Conservation (phyloP, 2,329 filamentous ascomycete species). For the Cryphonectria carpinicola region DNA sequence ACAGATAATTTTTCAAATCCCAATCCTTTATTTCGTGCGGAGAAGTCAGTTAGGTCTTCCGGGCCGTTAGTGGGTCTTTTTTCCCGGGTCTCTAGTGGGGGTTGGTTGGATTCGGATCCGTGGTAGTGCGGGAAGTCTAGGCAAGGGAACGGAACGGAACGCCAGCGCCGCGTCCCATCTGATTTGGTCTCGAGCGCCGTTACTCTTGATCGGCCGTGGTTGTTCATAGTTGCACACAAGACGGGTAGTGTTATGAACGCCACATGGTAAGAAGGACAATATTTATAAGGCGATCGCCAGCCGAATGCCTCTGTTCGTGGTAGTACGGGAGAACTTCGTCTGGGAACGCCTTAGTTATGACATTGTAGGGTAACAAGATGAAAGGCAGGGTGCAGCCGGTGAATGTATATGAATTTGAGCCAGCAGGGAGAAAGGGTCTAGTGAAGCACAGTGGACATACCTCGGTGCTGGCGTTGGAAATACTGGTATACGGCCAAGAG, state of each 20-base stretch:
- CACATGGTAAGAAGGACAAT: neutral
- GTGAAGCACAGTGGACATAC: neutral
- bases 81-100: neutral
- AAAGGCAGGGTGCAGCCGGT: neutral
- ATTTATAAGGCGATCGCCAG: neutral
- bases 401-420: neutral
- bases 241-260: neutral
- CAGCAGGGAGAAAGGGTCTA: neutral
- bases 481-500: neutral
- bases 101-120: neutral
- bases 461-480: neutral
- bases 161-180: too few relatives aligned
- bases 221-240: neutral
- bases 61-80: too few relatives aligned
- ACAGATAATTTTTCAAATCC: too few relatives aligned
- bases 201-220: neutral
- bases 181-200: neutral
- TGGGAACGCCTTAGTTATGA: neutral
- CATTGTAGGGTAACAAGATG: neutral
- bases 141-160: too few relatives aligned
- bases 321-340: neutral
- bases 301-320: neutral
- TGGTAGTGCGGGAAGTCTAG: neutral
- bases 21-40: too few relatives aligned
- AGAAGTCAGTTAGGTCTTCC: too few relatives aligned